Percentiles rank a stretch among this genome's conserved stretches.
Evolutionary conservation across 2,329 filamentous ascomycete genomes (phyloP).

Genomic region (Trichoderma lentiforme): DNA sequence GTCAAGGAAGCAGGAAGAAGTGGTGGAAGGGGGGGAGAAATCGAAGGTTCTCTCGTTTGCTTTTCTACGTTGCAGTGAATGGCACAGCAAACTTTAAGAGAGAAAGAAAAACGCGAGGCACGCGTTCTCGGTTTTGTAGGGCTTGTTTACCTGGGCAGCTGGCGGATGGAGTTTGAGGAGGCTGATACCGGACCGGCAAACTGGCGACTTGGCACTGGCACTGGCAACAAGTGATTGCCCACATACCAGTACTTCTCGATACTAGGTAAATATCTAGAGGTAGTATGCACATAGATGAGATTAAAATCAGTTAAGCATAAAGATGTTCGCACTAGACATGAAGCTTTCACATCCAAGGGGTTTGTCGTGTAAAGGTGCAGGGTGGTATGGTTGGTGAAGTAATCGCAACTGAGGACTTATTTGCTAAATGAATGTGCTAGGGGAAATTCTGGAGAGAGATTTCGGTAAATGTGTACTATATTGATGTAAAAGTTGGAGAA

Average conservation of each 20-base stretch:
- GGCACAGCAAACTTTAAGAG: background rate
- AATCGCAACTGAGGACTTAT: background rate
- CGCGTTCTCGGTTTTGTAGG: background rate
- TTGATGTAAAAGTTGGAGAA: background rate
- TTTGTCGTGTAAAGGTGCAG: background rate
- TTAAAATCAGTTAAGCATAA: background rate
- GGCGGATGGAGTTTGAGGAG: constrained; percentile 5
- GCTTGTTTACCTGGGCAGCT: constrained; percentile 15
- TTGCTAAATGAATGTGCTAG: background rate
- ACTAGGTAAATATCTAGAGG: background rate
- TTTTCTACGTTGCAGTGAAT: constrained; percentile 13
- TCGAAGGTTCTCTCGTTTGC: background rate
- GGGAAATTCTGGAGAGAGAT: too few species aligned
- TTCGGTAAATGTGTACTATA: background rate
- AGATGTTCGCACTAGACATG: background rate
- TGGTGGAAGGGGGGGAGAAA: background rate
- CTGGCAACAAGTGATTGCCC: background rate
- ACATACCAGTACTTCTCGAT: background rate
- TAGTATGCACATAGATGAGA: background rate
- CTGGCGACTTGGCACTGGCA: background rate
- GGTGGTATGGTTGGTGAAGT: background rate
- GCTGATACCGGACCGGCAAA: constrained; percentile 2
- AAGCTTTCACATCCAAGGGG: background rate
- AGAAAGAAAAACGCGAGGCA: background rate
- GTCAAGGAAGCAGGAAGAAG: background rate